Evolutionary conservation across 2,329 filamentous ascomycete genomes (phyloP), one percentile per base, ranked within the genome.

Genomic region (Cladophialophora bantiana): DNA sequence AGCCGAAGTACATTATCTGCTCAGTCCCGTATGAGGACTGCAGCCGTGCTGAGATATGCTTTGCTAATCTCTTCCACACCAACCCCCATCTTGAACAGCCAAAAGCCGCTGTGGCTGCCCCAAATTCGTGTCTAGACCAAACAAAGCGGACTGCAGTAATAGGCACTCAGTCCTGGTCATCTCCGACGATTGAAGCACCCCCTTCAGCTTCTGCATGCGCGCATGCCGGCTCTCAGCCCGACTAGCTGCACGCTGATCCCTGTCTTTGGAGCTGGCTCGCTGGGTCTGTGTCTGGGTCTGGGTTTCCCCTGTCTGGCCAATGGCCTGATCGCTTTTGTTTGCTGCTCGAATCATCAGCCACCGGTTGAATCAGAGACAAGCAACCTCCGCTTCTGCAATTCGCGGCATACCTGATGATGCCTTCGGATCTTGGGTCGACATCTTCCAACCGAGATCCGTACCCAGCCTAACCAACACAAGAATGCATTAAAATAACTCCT

Each of bases 291-390:
- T 56, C 42, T 54, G 40, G 63, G 36, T 53, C 58, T 59, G 35
- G 32, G 35, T 56, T 10, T 3, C 59, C 42, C 31, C 35, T 31
- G 10, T 38, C 31, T 53, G 40, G 59, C 66, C 66, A 65, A 59
- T 63, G 54, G 26, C 31, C 38, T 58, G 18, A 35, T 35, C 32
- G 35, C 15, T 32, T 61, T 64, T 53, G 63, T 66, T 68, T 68
- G 66, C 45, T 50, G 45, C 59, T 65, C 56, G 18, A 62, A 26
- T 13, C 42, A 35, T 35, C 36, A 50, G 45, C 50, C 57, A 62
- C 56, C 52, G 56, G 60, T 45, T 48, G 56, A 62, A 15, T 58
- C 55, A 55, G 48, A 53, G 55, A 48, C 53, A 52, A 55, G 45
- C 48, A 61, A 54, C 6, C 34, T 53, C 53, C n/a, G 48, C 58